phyloP scores from a whole-genome alignment of 331 rosid genomes.

The Quercus phellos region DNA sequence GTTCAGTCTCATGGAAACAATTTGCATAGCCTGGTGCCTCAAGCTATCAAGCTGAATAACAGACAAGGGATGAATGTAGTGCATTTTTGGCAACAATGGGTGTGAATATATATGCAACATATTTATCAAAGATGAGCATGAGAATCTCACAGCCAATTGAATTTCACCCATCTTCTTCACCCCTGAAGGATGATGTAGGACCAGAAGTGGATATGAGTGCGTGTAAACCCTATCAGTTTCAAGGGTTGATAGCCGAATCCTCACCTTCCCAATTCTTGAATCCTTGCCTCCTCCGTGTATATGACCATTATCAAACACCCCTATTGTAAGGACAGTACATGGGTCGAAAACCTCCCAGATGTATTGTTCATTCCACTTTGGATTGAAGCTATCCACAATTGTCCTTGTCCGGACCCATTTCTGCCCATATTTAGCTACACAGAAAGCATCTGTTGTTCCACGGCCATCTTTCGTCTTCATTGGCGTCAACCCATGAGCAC shows the following conservation, averaged over 20 bases:
- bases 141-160: conserved; percentile 65
- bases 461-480: conserved; percentile 52
- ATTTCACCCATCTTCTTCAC: conserved; percentile 64
- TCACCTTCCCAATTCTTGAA: conserved; percentile 59
- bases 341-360: conserved; percentile 75
- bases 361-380: conserved; percentile 71
- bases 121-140: conserved; percentile 31
- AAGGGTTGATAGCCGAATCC: conserved; percentile 65
- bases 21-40: conserved; percentile 48
- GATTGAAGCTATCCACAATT: conserved; percentile 38
- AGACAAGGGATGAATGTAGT: conserved; percentile 55
- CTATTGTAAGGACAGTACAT: conserved; percentile 58
- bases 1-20: conserved; percentile 35
- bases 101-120: conserved; percentile 39
- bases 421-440: conserved; percentile 72
- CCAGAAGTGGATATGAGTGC: conserved; percentile 54
- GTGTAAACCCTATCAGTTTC: conserved; percentile 48
- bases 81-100: conserved; percentile 65
- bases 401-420: conserved; percentile 68
- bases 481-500: conserved; percentile 48
- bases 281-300: conserved; percentile 40
- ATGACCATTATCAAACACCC: conserved; percentile 61
- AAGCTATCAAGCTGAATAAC: conserved; percentile 46
- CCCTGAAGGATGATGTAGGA: conserved; percentile 42
- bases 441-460: conserved; percentile 57